A percentile compares a stretch with the other conserved stretches of the same genome.
phyloP scores from a whole-genome alignment of 345 rosid species.

The Mangifera indica region DNA sequence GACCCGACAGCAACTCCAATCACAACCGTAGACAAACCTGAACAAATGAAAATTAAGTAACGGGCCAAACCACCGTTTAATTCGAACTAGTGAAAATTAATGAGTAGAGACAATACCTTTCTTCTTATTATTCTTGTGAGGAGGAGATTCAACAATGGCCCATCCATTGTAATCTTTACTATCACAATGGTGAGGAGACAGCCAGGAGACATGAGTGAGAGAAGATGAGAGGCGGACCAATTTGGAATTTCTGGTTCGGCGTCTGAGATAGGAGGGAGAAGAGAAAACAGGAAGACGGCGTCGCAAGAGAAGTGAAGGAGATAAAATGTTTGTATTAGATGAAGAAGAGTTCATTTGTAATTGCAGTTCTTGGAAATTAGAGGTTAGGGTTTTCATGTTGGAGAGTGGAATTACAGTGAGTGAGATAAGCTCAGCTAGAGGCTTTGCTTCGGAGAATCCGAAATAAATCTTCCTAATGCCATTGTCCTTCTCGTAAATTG shows the following conservation, averaged over 20 bases:
- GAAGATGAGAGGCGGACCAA: slow-evolving; percentile 46
- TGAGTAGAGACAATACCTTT: slow-evolving; percentile 33
- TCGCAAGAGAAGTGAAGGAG: slow-evolving; percentile 28
- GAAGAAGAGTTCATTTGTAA: slow-evolving; percentile 39
- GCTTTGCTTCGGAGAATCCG: no score
- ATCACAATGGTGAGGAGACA: slow-evolving; percentile 29
- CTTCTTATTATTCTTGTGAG: slow-evolving; percentile 18
- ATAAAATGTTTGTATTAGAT: slow-evolving; percentile 25
- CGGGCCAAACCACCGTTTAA: neutral
- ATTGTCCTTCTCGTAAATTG: no score
- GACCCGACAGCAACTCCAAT: slow-evolving; percentile 57
- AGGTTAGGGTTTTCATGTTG: neutral
- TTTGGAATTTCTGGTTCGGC: slow-evolving; percentile 25
- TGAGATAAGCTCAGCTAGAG: no score
- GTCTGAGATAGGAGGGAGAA: slow-evolving; percentile 22
- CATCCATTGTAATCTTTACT: slow-evolving; percentile 54
- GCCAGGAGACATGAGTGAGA: slow-evolving; percentile 52
- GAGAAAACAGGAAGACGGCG: slow-evolving; percentile 40
- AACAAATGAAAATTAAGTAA: slow-evolving; percentile 8
- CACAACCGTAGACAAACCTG: slow-evolving; percentile 49
- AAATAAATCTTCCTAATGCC: no score
- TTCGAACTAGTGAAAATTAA: neutral
- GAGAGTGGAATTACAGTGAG: neutral
- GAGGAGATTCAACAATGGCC: slow-evolving; percentile 47
- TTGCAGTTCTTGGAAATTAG: neutral